Evolutionary conservation across 306 rosid species (phyloP), one percentile per base, ranked within the genome.

Genomic region (Quercus dentata): DNA sequence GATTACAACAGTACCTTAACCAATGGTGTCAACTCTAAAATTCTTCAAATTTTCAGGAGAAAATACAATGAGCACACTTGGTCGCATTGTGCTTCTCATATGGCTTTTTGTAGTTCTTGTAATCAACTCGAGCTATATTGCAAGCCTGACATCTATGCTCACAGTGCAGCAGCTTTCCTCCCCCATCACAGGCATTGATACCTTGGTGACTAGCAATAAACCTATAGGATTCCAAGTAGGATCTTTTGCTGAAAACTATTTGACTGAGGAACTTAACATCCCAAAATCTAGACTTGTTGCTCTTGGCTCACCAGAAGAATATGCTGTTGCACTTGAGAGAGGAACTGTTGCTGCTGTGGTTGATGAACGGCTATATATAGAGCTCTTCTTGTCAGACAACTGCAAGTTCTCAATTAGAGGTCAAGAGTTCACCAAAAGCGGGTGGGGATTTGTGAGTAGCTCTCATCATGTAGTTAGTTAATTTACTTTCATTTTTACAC

Each of bases 381-480:
- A 86, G 15, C 88, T 86, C 83, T 88, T 88, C 88, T 85, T 86
- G 41, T 75, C 91, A 6, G 81, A 81, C 8, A 49, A 86, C 54
- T 88, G 91, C 83, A 61, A 56, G 74, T 83, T 81, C 73, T 80
- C 83, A 19, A 67, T 83, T 12, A 58, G 81, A 63, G 89, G 91
- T 57, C 81, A 75, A 41, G 82, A 62, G 9, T 88, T 88, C 85
- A 88, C 89, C 65, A 86, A 79, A 83, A 81, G 85, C 61, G 89
- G 89, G 4, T 86, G 89, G 91, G 91, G 91, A 79, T 88, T 88
- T 79, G 89, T 88, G 62, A 88, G 91, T 76, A 79, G 11, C 46
- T 33, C 9, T 76, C 46, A 38, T 69, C 59, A n/a, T 11, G 52
- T 49, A 49, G 54, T 67, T 67, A 67, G 41, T 67, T 33, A 18